phyloP scores from a whole-genome alignment of 257 asterid species.

The Plectranthus barbatus region DNA sequence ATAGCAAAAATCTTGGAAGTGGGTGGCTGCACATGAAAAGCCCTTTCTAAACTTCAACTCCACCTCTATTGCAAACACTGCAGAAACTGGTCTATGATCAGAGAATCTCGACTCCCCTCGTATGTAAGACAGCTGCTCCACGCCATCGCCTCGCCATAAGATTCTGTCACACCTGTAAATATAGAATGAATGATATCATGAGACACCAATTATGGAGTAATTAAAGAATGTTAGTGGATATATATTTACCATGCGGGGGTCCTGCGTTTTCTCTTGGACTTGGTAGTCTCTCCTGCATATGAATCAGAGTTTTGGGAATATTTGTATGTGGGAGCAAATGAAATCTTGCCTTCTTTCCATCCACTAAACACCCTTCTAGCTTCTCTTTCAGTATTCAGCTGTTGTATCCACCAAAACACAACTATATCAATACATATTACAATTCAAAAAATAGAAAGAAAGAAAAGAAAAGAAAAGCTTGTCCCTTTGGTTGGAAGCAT shows the following conservation, averaged over 20 bases:
- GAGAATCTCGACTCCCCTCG: conserved; percentile 88
- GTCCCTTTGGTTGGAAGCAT: no score
- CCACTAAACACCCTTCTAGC: conserved; percentile 81
- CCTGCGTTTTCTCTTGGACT: conserved; percentile 77
- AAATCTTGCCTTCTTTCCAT: conserved; percentile 78
- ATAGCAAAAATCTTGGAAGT: conserved; percentile 6
- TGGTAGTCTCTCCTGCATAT: conserved; percentile 68
- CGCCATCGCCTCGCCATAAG: conserved; percentile 65
- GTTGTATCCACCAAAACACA: neutral
- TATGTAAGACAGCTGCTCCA: conserved; percentile 56
- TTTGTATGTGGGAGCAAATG: conserved; percentile 88
- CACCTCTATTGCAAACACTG: conserved; percentile 54
- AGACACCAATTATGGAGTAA: no score
- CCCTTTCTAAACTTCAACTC: conserved; percentile 57
- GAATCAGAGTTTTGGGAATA: conserved; percentile 74
- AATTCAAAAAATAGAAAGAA: no score
- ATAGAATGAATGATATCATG: no score
- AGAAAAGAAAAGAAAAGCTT: no score
- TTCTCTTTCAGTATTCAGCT: conserved; percentile 70
- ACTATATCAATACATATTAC: neutral
- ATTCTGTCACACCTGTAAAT: conserved; percentile 74
- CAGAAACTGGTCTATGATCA: conserved; percentile 82
- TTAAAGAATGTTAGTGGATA: no score
- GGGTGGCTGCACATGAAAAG: conserved; percentile 45
- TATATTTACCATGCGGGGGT: conserved; percentile 99